Base-by-base conservation (phyloP, 2,329 filamentous ascomycete genomes). In the Neofusicoccum sp. region DNA sequence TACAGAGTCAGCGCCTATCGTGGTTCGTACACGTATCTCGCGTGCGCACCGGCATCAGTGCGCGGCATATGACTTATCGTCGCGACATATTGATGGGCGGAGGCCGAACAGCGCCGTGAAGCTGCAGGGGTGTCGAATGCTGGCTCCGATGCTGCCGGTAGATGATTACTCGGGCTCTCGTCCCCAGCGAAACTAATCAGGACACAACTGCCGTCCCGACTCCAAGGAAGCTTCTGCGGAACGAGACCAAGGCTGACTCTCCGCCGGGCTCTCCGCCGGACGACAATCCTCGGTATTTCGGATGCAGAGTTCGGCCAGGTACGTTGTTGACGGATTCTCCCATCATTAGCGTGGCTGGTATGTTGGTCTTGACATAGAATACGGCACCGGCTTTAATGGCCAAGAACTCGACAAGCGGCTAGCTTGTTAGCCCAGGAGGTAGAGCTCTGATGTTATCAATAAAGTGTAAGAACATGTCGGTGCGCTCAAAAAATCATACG, bases 341-440 rank as follows among this genome's bases (percentile, higher is more conserved):
- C 44, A 82, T 81, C 81, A 84, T 82, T 74, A 83, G 79, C 30
- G 80, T 79, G 8, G 79, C 81, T 0, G 83, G 82, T 3, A 84
- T 78, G 64, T 81, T 84, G 0, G 83, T 85, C 73, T 85, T 84
- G 64, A 82, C 80, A 66, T 83, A 84, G 63, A 83, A 77, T 30
- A 86, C 76, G 9, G 82, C 83, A 4, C 84, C 84, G 2, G 79
- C 76, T 0, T 68, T 72, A 43, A 76, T 69, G 20, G 41, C 20
- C 0, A 85, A 73, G 1, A 84, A 63, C 7, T 70, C 64, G 1
- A 74, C 76, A 0, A 82, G 71, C 60, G 0, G 79, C 59, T 9
- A 36, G 48, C n/a, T 58, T 26, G 16, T 44, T 33, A 6, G 38
- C 38, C n/a, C 26, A 30, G 8, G 28, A 30, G 12, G 33, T 16